Evolutionary conservation across 352 stramenopile species (phyloP), one percentile per base, ranked within the genome.

Genomic region (Phytophthora quininea): DNA sequence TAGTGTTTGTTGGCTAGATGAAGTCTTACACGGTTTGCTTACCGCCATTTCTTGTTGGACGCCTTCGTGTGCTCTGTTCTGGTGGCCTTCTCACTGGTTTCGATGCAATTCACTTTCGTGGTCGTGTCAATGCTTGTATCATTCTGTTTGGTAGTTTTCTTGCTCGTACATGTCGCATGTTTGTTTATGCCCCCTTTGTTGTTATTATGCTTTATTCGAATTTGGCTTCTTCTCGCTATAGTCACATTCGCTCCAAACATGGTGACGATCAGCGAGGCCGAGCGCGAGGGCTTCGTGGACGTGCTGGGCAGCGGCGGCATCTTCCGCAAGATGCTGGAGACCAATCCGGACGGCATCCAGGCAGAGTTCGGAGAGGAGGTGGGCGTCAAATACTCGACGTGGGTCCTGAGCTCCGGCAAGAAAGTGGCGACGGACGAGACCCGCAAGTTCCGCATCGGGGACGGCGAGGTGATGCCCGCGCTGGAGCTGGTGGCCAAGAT

Each of bases 301-400:
- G 59, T 95, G 14, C 66, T 95, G 65, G 83, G 87, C 67, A 95
- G 81, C 52, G 84, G 87, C 53, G 87, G 84, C 56, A 91, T 95
- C 66, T 90, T 90, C 67, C 86, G 85, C 66, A 89, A 88, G 65
- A 72, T 84, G 56, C 43, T 93, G 38, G 77, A 49, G 33, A 46
- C 68, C 4, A 88, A 85, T 49, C 37, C 70, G 12, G 86, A 94
- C 29, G 86, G 86, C 53, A 80, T 73, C 19, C 80, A 91, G 69
- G 77, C 82, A 67, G 87, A 95, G 62, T 95, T 92, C 63, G 85
- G 85, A 32, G 83, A 95, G 62, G 84, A 93, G 77, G 83, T 93
- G 62, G 88, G 77, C 35, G 71, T 95, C 45, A 81, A 69, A 8
- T 93, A 88, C 75, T 90, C 82, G 31, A 82, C 74, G 46, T 82